Base-by-base conservation (phyloP, 805 yeast genomes). In the Saturnispora hagleri region DNA sequence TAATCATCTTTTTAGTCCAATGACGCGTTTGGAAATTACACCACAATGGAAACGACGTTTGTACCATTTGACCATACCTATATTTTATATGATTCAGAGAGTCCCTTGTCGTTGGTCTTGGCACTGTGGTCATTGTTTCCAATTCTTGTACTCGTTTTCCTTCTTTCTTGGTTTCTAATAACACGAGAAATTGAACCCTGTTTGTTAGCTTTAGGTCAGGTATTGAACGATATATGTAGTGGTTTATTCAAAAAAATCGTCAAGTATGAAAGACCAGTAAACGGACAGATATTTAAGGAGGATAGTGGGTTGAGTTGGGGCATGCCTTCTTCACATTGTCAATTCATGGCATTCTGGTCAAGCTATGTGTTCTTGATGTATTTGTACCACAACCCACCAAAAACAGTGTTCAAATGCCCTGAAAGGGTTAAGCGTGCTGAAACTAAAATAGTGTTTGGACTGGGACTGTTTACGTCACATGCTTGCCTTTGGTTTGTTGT, bases 241-340 rank as follows among this genome's bases (percentile, higher is more conserved):
- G 80, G 83, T 53, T 57, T 84, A 2, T 68, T 86, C 41, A 91
- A 91, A 64, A 72, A 73, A 20, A 38, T 78, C 1, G 66, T 89
- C 40, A 79, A 77, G 57, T 86, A 86, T 61, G 84, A 87, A 22
- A 74, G 99, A 55, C 99, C 99, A 0, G 3, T 53, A 2, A 53
- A 52, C 26, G 69, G 69, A 3, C 74, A 85, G 56, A 59, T 65
- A 2, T 65, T 63, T 51, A 65, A 65, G 48, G 47, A 56, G 18
- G 63, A 61, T 28, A 63, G 68, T 12, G 57, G 59, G 1, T 55
- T 65, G 24, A 82, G 85, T 0, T 89, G 84, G 64, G 99, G 99
- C 0, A 91, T 91, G 97, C 99, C 99, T 0, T 82, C 90, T 50
- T 97, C 99, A 1, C 99, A 91, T 67, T 81, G 96, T 0, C 99